Base-by-base conservation (phyloP, 2,329 filamentous ascomycete species). In the Fusarium denticulatum region DNA sequence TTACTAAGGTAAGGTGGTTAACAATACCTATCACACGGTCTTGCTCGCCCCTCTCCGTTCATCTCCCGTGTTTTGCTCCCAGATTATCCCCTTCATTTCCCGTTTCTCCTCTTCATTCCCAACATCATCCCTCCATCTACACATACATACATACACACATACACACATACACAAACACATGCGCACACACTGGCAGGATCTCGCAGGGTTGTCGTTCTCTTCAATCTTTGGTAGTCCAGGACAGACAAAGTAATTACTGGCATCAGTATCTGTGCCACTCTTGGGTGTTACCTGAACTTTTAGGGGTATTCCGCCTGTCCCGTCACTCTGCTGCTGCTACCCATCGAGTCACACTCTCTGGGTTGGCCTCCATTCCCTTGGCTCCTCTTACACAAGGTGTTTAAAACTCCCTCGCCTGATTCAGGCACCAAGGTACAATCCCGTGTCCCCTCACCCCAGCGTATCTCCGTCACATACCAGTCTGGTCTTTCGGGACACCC, bases 401-500 rank as follows among this genome's bases (percentile, higher is more conserved):
- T 71, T 69, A 64, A 69, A 46, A 40, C 71, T 69, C 63, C 64
- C 60, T 74, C 60, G 45, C 40, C 72, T 66, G 63, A 61, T 66
- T 66, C 70, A 72, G 70, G 70, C 67, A 72, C 69, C 61, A 65
- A 69, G 69, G 56, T 60, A 64, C 43, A 69, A 49, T 62, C 50
- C 69, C 56, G 71, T 49, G 56, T 66, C 66, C 60, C 67, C 46
- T 70, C 55, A 57, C 56, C 66, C 60, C 65, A 60, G 64, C 52
- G 37, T 52, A 59, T 69, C 56, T 72, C 69, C 30, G 64, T 72
- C 69, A 70, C 70, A 72, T 72, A 72, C 70, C 70, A 72, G 65
- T 64, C 64, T 69, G 64, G 56, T 40, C 32, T 64, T 69, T 55
- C 28, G 47, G 64, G 63, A 66, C 69, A 70, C 59, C 70, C 68